Evolutionary conservation across 2,329 filamentous ascomycete genomes (phyloP).

Genomic region (Colletotrichum zoysiae): DNA sequence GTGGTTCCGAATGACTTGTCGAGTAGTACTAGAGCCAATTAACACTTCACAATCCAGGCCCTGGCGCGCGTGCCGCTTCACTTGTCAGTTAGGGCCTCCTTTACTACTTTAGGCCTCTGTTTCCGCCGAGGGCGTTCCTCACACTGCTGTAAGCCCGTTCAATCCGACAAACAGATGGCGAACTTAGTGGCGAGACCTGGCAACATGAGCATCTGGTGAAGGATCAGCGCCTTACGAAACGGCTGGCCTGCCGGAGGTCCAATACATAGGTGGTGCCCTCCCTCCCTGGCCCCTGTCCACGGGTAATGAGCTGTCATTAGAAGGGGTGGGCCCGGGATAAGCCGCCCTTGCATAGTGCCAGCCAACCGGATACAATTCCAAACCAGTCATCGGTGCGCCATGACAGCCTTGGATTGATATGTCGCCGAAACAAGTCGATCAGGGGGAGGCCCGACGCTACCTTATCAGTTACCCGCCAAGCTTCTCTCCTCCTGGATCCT

Average conservation of each 20-base stretch:
- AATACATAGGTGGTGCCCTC: not conserved
- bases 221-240: too few relatives aligned
- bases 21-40: too few relatives aligned
- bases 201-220: too few relatives aligned
- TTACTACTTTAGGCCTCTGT: too few relatives aligned
- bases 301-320: slow-evolving; percentile 25
- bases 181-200: too few relatives aligned
- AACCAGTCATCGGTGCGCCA: slow-evolving; percentile 1
- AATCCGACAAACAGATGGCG: too few relatives aligned
- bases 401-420: slow-evolving; percentile 5
- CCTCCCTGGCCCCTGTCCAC: not conserved
- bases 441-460: slow-evolving; percentile 18
- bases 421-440: slow-evolving; percentile 12
- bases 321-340: slow-evolving; percentile 20
- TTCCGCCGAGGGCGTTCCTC: too few relatives aligned
- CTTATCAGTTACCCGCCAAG: slow-evolving; percentile 4
- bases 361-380: slow-evolving; percentile 14
- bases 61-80: too few relatives aligned
- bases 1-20: too few relatives aligned
- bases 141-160: too few relatives aligned
- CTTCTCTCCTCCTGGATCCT: slow-evolving; percentile 19
- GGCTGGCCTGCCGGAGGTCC: not conserved
- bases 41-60: too few relatives aligned
- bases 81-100: too few relatives aligned
- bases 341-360: slow-evolving; percentile 28